Percentiles rank a stretch among this genome's conserved stretches.
phyloP scores from a whole-genome alignment of 2,329 filamentous ascomycete genomes.

The Colletotrichum sp. region DNA sequence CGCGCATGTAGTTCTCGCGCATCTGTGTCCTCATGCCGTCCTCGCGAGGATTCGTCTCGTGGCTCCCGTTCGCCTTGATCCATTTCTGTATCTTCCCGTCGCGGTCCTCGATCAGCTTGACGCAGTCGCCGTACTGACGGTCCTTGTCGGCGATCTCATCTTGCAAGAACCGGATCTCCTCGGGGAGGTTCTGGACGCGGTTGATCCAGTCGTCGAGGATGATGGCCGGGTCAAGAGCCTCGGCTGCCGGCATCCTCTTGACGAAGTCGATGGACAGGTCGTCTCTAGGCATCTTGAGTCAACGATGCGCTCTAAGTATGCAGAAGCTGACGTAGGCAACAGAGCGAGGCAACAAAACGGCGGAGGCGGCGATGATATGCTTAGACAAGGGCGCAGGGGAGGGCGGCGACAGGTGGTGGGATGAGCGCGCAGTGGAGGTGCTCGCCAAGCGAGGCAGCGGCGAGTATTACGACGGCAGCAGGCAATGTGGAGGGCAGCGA shows the following conservation, averaged over 20 bases:
- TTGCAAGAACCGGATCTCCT: conserved; percentile 82
- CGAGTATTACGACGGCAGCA: neutral
- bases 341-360: neutral
- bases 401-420: neutral
- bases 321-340: neutral
- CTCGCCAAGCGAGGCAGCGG: neutral
- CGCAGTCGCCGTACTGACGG: conserved; percentile 70
- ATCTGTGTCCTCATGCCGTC: conserved; percentile 70
- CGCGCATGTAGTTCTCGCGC: conserved; percentile 69
- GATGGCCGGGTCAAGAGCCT: conserved; percentile 68
- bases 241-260: conserved; percentile 67
- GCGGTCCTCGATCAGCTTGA: conserved; percentile 72
- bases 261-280: conserved; percentile 74
- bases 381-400: neutral
- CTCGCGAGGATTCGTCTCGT: conserved; percentile 78
- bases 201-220: conserved; percentile 82
- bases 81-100: conserved; percentile 81
- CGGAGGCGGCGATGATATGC: neutral
- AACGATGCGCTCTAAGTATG: conserved; percentile 41
- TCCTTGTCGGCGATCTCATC: conserved; percentile 86
- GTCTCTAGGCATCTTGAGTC: conserved; percentile 75
- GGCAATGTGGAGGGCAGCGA: neutral
- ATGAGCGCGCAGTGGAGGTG: neutral
- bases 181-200: conserved; percentile 77
- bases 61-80: conserved; percentile 78